These are phyloP conservation scores for Candida orba DNA, from an alignment of 805 yeast species.

Conservation along the genomic window DNA sequence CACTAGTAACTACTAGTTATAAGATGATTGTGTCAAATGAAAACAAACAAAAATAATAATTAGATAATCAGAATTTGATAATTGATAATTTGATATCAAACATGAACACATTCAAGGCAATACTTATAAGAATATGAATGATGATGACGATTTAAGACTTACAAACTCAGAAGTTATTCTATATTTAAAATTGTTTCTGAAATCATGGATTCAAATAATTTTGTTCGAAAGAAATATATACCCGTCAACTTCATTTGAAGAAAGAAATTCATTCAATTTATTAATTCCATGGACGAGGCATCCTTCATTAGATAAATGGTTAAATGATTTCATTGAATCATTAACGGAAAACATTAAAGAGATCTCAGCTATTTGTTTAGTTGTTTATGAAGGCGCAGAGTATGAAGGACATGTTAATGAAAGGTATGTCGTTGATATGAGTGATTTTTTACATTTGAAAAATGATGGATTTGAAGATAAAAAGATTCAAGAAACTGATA, in stretches of 20 bases:
- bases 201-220: conserved; percentile 30
- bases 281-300: conserved; percentile 38
- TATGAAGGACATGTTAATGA: conserved; percentile 21
- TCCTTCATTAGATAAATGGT: conserved; percentile 27
- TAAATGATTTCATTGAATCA: conserved; percentile 3
- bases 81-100: no score
- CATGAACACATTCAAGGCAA: no score
- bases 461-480: conserved; percentile 4
- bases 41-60: not conserved
- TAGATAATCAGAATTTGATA: no score
- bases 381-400: conserved; percentile 26
- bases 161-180: not conserved
- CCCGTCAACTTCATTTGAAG: conserved; percentile 29
- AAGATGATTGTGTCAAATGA: not conserved
- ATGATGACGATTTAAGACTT: conserved; percentile 8
- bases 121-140: not conserved
- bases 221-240: conserved; percentile 31
- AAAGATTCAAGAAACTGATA: conserved; percentile 3
- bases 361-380: conserved; percentile 22
- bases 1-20: no score
- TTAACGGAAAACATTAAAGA: not conserved
- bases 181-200: conserved; percentile 23
- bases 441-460: conserved; percentile 22
- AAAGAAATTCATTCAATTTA: conserved; percentile 35
- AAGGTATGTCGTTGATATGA: conserved; percentile 32